Evolutionary conservation across 345 rosid genomes (phyloP).

Genomic region (Euclidium syriacum): DNA sequence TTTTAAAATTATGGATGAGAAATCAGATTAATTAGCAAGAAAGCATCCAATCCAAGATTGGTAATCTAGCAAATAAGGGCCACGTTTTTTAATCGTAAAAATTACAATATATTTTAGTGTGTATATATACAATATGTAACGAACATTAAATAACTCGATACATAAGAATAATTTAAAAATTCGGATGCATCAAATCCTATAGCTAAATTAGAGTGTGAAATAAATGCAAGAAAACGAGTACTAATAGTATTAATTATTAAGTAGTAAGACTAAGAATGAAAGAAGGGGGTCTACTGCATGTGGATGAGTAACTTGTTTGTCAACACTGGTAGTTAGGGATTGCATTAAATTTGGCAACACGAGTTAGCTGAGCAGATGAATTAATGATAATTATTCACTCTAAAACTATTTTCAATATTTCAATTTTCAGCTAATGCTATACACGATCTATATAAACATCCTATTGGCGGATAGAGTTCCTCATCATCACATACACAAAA

Average conservation of each 20-base stretch:
- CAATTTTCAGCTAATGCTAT: neutral
- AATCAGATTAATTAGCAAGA: no score
- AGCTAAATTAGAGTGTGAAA: constrained; percentile 2
- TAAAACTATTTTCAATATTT: neutral
- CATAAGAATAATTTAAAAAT: neutral
- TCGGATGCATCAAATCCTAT: neutral
- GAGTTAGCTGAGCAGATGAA: constrained; percentile 32
- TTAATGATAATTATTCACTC: constrained; percentile 16
- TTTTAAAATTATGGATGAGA: no score
- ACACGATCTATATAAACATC: constrained; percentile 26
- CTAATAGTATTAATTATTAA: neutral
- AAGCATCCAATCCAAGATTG: no score
- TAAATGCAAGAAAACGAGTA: constrained; percentile 17
- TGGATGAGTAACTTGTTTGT: constrained; percentile 22
- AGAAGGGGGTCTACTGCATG: constrained; percentile 30
- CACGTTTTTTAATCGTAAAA: no score
- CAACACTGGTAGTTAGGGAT: constrained; percentile 27
- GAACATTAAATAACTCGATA: neutral
- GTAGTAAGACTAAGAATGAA: constrained; percentile 5
- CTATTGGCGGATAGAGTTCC: constrained; percentile 8
- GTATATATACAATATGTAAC: neutral
- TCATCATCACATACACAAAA: constrained; percentile 24
- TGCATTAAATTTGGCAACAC: constrained; percentile 28
- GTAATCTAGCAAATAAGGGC: no score
- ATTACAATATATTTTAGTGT: neutral